phyloP scores from a whole-genome alignment of 306 rosid species.

The Prunus armeniaca region DNA sequence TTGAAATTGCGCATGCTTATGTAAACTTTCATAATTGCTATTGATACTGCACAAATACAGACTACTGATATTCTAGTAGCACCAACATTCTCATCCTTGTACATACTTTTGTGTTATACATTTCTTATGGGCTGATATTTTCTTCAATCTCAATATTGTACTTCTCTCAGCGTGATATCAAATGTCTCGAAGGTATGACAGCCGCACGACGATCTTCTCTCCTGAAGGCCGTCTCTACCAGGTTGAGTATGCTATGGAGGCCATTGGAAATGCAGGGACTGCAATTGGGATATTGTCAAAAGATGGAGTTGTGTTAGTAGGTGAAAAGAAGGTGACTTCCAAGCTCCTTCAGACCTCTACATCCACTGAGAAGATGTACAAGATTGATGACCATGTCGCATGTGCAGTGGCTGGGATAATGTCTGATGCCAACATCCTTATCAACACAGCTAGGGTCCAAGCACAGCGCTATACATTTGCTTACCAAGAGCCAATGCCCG shows the following conservation, averaged over 20 bases:
- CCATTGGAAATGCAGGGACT: slow-evolving; percentile 44
- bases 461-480: slow-evolving; percentile 38
- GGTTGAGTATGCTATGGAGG: slow-evolving; percentile 48
- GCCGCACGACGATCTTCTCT: slow-evolving; percentile 41
- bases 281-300: slow-evolving; percentile 44
- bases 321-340: slow-evolving; percentile 44
- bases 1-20: not conserved
- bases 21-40: not conserved
- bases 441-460: slow-evolving; percentile 45
- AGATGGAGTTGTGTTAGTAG: slow-evolving; percentile 42
- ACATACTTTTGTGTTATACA: not conserved
- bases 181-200: slow-evolving; percentile 47
- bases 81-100: not conserved
- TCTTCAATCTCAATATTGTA: not conserved
- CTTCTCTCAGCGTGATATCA: slow-evolving; percentile 12
- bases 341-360: slow-evolving; percentile 44
- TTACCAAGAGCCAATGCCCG: slow-evolving; percentile 50
- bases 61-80: not conserved
- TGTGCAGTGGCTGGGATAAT: slow-evolving; percentile 47
- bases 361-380: slow-evolving; percentile 46
- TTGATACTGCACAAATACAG: not conserved
- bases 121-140: not conserved
- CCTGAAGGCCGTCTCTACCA: slow-evolving; percentile 46
- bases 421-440: slow-evolving; percentile 45
- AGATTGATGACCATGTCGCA: slow-evolving; percentile 44